Conservation (phyloP, 2,329 filamentous ascomycete species). For the Penicillium sp. region DNA sequence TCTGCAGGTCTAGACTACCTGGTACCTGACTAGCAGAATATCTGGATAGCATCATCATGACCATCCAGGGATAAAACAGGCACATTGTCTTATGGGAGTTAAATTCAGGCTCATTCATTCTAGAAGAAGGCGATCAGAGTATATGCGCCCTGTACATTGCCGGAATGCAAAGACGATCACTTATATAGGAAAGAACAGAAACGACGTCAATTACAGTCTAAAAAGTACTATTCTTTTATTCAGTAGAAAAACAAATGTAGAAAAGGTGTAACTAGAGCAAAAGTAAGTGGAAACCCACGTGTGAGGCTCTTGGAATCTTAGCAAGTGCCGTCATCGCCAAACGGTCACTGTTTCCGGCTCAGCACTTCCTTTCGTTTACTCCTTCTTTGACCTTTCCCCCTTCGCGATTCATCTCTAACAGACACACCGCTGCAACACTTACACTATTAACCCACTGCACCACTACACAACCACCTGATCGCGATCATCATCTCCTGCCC, state of each 20-base stretch:
- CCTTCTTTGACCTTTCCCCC: neutral
- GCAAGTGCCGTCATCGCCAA: constrained; percentile 22
- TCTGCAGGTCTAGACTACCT: neutral
- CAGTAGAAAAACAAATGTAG: neutral
- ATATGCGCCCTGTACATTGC: neutral
- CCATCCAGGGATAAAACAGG: neutral
- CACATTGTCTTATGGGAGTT: neutral
- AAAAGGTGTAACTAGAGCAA: neutral
- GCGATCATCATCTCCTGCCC: constrained; percentile 7
- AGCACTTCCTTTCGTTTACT: constrained; percentile 4
- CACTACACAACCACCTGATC: neutral
- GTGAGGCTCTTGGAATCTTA: constrained; percentile 12
- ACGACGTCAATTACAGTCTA: neutral
- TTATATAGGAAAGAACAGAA: neutral
- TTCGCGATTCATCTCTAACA: neutral
- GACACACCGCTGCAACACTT: constrained; percentile 1
- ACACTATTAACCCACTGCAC: neutral
- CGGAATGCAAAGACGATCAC: neutral
- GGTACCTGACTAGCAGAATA: neutral
- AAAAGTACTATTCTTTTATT: neutral
- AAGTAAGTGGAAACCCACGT: neutral
- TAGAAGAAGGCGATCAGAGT: neutral
- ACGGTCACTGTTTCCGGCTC: constrained; percentile 18
- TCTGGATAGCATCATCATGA: neutral
- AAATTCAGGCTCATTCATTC: neutral